Percentiles rank a stretch among this genome's conserved stretches.
Evolutionary conservation across 306 rosid genomes (phyloP).

Genomic region (Trifolium dubium): DNA sequence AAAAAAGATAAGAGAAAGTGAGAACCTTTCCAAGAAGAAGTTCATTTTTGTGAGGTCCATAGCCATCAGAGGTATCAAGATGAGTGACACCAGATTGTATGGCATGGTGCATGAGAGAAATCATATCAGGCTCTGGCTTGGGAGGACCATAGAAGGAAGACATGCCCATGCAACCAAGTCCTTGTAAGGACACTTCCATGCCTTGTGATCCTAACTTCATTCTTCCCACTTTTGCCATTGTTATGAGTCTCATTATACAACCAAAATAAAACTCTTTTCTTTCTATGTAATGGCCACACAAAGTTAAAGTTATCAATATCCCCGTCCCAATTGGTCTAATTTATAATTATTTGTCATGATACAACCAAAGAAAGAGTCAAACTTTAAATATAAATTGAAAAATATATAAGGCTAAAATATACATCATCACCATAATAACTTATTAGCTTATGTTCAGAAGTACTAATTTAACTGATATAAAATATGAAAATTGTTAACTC

Average conservation of each 20-base stretch:
- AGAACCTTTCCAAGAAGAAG: conserved; percentile 55
- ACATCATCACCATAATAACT: too few relatives aligned
- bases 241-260: not conserved
- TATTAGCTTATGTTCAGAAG: too few relatives aligned
- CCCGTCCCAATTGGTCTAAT: not conserved
- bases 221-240: conserved; percentile 55
- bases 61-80: conserved; percentile 68
- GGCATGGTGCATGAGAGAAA: conserved; percentile 49
- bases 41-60: conserved; percentile 68
- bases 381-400: too few relatives aligned
- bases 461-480: too few relatives aligned
- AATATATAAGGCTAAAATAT: too few relatives aligned
- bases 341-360: not conserved
- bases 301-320: not conserved
- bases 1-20: not conserved
- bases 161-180: conserved; percentile 82
- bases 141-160: conserved; percentile 65
- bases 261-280: not conserved
- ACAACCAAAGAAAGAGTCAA: not conserved
- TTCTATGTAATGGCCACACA: not conserved
- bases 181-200: conserved; percentile 63
- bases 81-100: conserved; percentile 58
- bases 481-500: too few relatives aligned
- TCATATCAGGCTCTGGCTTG: conserved; percentile 73
- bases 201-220: conserved; percentile 70